phyloP scores from a whole-genome alignment of 2,329 filamentous ascomycete genomes.

The Clonostachys rosea region DNA sequence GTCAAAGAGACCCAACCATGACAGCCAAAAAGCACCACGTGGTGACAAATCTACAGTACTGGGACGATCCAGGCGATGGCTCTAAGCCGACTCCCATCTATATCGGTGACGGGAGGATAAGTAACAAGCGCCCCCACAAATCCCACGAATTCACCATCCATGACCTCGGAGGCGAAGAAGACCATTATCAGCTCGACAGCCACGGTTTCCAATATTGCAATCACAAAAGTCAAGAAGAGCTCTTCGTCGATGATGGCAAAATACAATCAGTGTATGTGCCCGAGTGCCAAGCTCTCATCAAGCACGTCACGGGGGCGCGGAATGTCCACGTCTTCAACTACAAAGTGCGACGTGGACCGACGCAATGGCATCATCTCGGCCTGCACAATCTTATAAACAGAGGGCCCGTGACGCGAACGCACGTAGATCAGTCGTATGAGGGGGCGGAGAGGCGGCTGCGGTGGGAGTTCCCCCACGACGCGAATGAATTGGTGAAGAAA shows the following conservation, averaged over 20 bases:
- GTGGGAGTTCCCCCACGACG: slow-evolving; percentile 33
- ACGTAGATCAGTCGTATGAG: slow-evolving; percentile 52
- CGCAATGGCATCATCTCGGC: slow-evolving; percentile 64
- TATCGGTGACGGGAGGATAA: slow-evolving; percentile 15
- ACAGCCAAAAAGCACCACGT: slow-evolving; percentile 16
- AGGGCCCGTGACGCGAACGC: slow-evolving; percentile 36
- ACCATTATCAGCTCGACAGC: slow-evolving; percentile 25
- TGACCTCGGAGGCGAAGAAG: slow-evolving; percentile 27
- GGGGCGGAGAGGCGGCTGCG: slow-evolving; percentile 35
- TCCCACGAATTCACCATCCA: slow-evolving; percentile 33
- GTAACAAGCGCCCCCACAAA: slow-evolving; percentile 20
- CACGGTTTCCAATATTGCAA: slow-evolving; percentile 28
- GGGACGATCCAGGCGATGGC: slow-evolving; percentile 33
- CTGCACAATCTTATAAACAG: slow-evolving; percentile 39
- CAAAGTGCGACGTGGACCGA: slow-evolving; percentile 38
- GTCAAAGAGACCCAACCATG: slow-evolving; percentile 1
- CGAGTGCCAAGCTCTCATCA: slow-evolving; percentile 64
- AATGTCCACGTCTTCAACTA: slow-evolving; percentile 59
- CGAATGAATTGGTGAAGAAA: slow-evolving; percentile 33
- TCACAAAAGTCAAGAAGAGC: slow-evolving; percentile 22
- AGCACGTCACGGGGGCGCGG: slow-evolving; percentile 50
- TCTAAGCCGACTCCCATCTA: slow-evolving; percentile 29
- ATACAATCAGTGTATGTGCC: slow-evolving; percentile 67
- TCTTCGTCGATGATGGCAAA: slow-evolving; percentile 48
- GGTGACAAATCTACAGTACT: slow-evolving; percentile 29